phyloP scores from a whole-genome alignment of 2,329 filamentous ascomycete genomes.

The Colletotrichum orchidophilum region DNA sequence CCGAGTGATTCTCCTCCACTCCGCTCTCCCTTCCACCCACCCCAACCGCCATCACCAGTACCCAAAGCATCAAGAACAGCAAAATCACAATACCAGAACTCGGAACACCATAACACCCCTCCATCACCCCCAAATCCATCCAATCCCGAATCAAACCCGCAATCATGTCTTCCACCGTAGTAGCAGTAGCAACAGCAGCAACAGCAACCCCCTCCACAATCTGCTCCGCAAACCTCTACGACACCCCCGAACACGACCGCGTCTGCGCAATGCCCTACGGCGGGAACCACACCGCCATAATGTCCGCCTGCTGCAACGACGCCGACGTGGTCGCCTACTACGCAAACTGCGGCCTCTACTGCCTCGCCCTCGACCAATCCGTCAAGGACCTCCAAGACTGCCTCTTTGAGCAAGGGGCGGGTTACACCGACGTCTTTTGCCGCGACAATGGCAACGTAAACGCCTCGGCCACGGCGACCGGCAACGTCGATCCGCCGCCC shows the following conservation, averaged over 20 bases:
- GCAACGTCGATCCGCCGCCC: constrained; percentile 40
- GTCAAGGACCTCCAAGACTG: constrained; percentile 45
- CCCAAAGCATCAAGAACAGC: not conserved
- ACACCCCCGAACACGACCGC: constrained; percentile 53
- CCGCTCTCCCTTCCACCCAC: not conserved
- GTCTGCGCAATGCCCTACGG: constrained; percentile 54
- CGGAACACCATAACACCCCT: not conserved
- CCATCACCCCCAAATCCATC: not conserved
- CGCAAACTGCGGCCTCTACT: constrained; percentile 60
- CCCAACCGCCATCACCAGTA: not conserved
- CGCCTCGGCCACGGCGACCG: constrained; percentile 49
- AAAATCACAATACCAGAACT: not conserved
- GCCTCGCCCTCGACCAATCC: constrained; percentile 47
- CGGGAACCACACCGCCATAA: constrained; percentile 52
- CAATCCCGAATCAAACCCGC: not conserved
- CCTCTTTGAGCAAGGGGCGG: constrained; percentile 49
- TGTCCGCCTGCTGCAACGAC: constrained; percentile 55
- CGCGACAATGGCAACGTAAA: constrained; percentile 43
- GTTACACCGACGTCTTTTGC: constrained; percentile 54
- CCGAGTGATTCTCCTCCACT: not conserved
- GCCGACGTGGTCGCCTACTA: constrained; percentile 56
- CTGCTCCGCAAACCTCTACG: constrained; percentile 44
- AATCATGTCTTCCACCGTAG: constrained; percentile 16
- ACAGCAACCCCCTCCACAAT: not conserved
- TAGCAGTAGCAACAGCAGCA: constrained; percentile 1